Evolutionary conservation across 352 stramenopile genomes (phyloP), one percentile per base, ranked within the genome.

Genomic region (Saprolegnia parasitica): DNA sequence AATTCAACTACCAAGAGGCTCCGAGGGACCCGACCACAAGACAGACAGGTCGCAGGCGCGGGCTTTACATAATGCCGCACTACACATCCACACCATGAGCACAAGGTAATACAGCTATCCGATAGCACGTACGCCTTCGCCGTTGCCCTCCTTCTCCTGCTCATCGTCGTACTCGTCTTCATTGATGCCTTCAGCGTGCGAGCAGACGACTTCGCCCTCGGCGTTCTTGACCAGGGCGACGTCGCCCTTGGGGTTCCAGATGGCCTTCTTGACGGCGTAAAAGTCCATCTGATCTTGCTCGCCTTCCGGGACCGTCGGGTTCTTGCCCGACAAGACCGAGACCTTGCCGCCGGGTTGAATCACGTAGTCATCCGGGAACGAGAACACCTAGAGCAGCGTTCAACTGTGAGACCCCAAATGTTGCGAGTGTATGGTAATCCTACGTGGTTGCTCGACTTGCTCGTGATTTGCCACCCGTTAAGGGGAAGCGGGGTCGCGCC

Each of bases 241-340:
- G 65, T 93, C 86, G 42, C 82, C 86, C 8, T 77, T 80, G 23
- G 74, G 67, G 67, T 90, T 87, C 57, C 90, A 76, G 50, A 84
- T 90, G 61, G 90, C 90, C 76, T 91, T 91, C 62, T 83, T 91
- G 13, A 85, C 81, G 32, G 90, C 58, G 73, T 91, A 93, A 20
- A 81, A 89, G 50, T 90, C 84, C 72, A 90, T 84, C 66, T 83
- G 74, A 56, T 80, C 78, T 58, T 87, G 88, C 57, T 80, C 80
- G 66, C 91, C 84, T 24, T 90, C 74, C 5, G 63, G 32, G 16
- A 52, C 29, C 26, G 32, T 15, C 21, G 63, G 42, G 26, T 70
- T 70, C 21, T 90, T 90, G 68, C 79, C 88, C 16, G 83, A 93
- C 72, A 88, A 77, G 57, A 93, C 86, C 6, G 83, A 91, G 68